phyloP scores from a whole-genome alignment of 768 basidiomycete genomes.

The Termitomyces sp. region DNA sequence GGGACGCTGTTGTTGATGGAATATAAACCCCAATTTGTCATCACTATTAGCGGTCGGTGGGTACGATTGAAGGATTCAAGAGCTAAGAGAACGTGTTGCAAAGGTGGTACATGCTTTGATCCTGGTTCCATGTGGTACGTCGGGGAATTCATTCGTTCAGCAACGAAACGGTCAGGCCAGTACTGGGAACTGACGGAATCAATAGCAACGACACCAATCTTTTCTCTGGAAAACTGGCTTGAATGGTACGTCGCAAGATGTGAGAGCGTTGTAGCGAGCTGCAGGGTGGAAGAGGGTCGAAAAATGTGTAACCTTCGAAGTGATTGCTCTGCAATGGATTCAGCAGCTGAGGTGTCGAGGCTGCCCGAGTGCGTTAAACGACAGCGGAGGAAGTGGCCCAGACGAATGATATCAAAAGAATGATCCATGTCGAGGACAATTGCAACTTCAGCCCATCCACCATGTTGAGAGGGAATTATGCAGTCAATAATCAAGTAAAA shows the following conservation, averaged over 20 bases:
- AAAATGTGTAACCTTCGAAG: conserved; percentile 64
- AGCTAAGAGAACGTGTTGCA: conserved; percentile 42
- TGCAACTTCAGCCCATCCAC: conserved; percentile 61
- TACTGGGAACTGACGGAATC: conserved; percentile 76
- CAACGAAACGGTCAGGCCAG: conserved; percentile 68
- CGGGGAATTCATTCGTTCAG: conserved; percentile 39
- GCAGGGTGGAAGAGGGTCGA: conserved; percentile 56
- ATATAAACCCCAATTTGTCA: conserved; percentile 61
- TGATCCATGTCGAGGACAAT: conserved; percentile 68
- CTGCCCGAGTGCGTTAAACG: conserved; percentile 24
- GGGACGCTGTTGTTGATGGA: neutral
- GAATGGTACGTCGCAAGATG: conserved; percentile 52
- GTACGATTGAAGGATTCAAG: conserved; percentile 43
- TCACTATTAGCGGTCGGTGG: conserved; percentile 43
- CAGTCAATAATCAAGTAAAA: conserved; percentile 58
- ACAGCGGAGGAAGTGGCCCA: conserved; percentile 44
- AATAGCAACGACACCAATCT: conserved; percentile 62
- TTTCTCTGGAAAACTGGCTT: conserved; percentile 39
- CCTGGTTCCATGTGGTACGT: conserved; percentile 1
- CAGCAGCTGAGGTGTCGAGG: conserved; percentile 16
- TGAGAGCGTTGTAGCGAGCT: conserved; percentile 64
- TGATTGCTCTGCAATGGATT: conserved; percentile 28
- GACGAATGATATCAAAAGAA: conserved; percentile 52
- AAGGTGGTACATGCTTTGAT: conserved; percentile 18
- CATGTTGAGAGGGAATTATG: conserved; percentile 42